These are phyloP conservation scores for Chenopodium berlandieri DNA, from an alignment of 148 eudicot species.

Conservation along the genomic window DNA sequence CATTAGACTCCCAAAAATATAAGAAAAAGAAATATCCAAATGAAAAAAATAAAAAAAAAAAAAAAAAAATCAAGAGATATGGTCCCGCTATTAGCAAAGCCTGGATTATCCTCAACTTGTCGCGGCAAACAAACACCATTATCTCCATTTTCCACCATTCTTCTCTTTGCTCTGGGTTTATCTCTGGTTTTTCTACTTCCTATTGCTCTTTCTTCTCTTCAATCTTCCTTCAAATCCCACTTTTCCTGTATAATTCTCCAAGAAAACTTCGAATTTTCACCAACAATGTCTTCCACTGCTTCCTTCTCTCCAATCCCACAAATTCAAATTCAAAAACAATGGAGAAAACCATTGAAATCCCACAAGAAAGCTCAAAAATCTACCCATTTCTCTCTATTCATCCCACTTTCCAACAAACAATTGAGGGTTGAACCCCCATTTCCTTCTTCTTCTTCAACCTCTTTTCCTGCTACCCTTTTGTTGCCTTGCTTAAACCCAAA, in stretches of 20 bases:
- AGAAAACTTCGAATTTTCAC: neutral
- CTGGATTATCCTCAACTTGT: slow-evolving; percentile 21
- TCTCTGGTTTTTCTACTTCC: slow-evolving; percentile 27
- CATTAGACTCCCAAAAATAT: no score
- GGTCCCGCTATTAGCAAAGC: neutral
- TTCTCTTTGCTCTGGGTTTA: slow-evolving; percentile 25
- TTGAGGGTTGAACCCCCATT: slow-evolving; percentile 25
- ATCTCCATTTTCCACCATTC: slow-evolving; percentile 25
- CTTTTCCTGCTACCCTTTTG: slow-evolving; percentile 54
- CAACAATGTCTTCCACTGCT: slow-evolving; percentile 59
- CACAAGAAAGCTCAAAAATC: slow-evolving; percentile 22
- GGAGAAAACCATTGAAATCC: slow-evolving; percentile 27
- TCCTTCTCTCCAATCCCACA: slow-evolving; percentile 56
- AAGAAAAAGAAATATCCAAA: neutral
- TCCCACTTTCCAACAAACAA: slow-evolving; percentile 31
- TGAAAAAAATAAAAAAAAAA: neutral
- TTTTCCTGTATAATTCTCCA: neutral
- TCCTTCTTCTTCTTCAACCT: slow-evolving; percentile 32
- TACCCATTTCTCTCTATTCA: slow-evolving; percentile 32
- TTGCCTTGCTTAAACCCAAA: slow-evolving; percentile 41
- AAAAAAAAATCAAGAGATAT: neutral
- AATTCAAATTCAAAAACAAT: slow-evolving; percentile 38
- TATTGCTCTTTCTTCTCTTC: neutral
- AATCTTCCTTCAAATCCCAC: no score
- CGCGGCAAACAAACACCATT: slow-evolving; percentile 33